Evolutionary conservation across 169 alveolate genomes (phyloP), one percentile per base, ranked within the genome.

Genomic region (Eimeria praecox): DNA sequence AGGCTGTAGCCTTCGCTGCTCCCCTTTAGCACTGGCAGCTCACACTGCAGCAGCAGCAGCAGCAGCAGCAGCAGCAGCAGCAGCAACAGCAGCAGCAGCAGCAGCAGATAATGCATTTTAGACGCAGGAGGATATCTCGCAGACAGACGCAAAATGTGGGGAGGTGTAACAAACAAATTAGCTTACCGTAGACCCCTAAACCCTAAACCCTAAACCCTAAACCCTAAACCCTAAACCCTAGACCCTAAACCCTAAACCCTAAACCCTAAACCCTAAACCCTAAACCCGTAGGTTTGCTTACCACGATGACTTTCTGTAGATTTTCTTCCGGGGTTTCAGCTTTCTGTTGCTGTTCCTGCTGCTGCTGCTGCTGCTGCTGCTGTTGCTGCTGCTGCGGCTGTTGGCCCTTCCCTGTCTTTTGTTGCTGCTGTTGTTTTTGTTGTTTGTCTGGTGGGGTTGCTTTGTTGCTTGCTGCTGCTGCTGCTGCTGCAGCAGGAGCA

Each of bases 291-390:
- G 62, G 24, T 12, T 2, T 35, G 10, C 64, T 9, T 20, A 78
- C 89, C 89, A 78, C 89, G 27, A 78, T 42, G 64, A 78, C 66
- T 30, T 78, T 78, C 69, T 78, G 89, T 20, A 78, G 64, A 56
- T 46, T 78, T 35, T 78, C 89, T 64, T 78, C 89, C 27, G 64
- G 38, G 24, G 54, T 42, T 24, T 78, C 59, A 8, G 89, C 30
- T 3, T 40, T 46, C 64, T 78, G 89, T 35, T 78, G 46, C 64
- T 78, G 89, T 64, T 78, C 64, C 66, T 82, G 90, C 46, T 82
- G 90, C 73, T 82, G 90, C 73, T 82, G 90, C 64, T 82, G 90
- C 71, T 46, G 90, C 44, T 78, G 35, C 64, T 44, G 62, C 88
- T 16, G 30, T 62, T 78, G 88, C 22, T 78, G 69, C 90, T 46